A percentile compares a stretch with the other conserved stretches of the same genome.
Conservation (phyloP, 768 basidiomycete genomes). For the Crucibulum laeve region DNA sequence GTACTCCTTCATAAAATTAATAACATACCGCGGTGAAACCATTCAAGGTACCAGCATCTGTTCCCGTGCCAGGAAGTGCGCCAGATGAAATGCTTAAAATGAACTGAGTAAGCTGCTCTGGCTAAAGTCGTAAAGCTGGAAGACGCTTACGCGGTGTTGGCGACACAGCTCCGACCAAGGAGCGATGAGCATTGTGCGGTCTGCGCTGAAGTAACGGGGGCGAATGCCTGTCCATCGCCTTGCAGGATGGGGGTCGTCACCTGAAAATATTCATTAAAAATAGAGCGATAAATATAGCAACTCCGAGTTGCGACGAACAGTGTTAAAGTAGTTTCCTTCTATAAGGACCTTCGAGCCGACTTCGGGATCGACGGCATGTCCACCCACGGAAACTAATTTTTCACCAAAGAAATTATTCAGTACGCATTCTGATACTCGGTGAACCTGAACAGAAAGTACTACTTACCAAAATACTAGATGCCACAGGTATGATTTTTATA, state of each 20-base stretch:
- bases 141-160: constrained; percentile 11
- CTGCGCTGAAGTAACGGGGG: constrained; percentile 13
- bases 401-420: background rate
- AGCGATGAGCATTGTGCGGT: constrained; percentile 10
- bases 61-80: constrained; percentile 13
- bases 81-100: constrained; percentile 16
- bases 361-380: constrained; percentile 17
- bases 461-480: constrained; percentile 7
- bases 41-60: constrained; percentile 15
- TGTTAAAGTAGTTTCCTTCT: constrained; percentile 22
- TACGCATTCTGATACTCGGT: too few species aligned
- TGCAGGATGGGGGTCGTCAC: constrained; percentile 13
- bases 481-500: background rate
- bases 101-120: too few species aligned
- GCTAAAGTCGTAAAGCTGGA: too few species aligned
- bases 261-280: background rate
- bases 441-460: background rate
- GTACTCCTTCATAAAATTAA: background rate
- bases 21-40: constrained; percentile 17
- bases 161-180: constrained; percentile 15
- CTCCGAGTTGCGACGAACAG: constrained; percentile 3
- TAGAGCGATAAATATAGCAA: background rate
- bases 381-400: constrained; percentile 11
- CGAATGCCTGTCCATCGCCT: constrained; percentile 14
- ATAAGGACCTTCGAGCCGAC: constrained; percentile 17